A percentile compares a stretch with the other conserved stretches of the same genome.
Evolutionary conservation across 2,329 filamentous ascomycete genomes (phyloP).

Genomic region (Apiospora malaysiana): DNA sequence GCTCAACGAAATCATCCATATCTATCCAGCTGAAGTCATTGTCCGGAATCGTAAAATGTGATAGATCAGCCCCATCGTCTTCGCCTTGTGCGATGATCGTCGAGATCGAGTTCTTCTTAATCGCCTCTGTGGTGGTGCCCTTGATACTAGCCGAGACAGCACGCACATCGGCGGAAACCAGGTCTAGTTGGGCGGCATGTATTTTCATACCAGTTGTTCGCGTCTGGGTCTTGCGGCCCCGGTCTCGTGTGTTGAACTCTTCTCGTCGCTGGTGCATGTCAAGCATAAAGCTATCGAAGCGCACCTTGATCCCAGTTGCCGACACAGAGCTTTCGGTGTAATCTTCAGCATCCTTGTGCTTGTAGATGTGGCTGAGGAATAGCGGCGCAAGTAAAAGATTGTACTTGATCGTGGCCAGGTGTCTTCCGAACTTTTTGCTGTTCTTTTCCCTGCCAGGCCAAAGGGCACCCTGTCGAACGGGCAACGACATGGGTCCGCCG

Average conservation of each 20-base stretch:
- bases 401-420: constrained; percentile 98
- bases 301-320: constrained; percentile 94
- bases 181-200: constrained; percentile 90
- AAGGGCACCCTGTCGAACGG: constrained; percentile 87
- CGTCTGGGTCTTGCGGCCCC: constrained; percentile 75
- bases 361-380: constrained; percentile 97
- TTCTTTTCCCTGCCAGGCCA: constrained; percentile 95
- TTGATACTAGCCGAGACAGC: constrained; percentile 91
- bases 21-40: constrained; percentile 97
- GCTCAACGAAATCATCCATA: constrained; percentile 98
- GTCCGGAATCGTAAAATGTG: constrained; percentile 93
- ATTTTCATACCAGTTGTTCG: constrained; percentile 94
- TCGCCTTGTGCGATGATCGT: constrained; percentile 60
- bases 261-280: constrained; percentile 94
- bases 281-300: constrained; percentile 95
- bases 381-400: constrained; percentile 89
- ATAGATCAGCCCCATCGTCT: constrained; percentile 71
- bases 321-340: constrained; percentile 78
- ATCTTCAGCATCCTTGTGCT: constrained; percentile 94
- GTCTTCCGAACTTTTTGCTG: constrained; percentile 97
- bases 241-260: constrained; percentile 83
- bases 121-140: constrained; percentile 77
- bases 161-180: constrained; percentile 88
- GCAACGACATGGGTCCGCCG: constrained; percentile 90
- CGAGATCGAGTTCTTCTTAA: constrained; percentile 65